Conservation (phyloP, 495 filamentous ascomycete genomes). For the Tuber borchii region DNA sequence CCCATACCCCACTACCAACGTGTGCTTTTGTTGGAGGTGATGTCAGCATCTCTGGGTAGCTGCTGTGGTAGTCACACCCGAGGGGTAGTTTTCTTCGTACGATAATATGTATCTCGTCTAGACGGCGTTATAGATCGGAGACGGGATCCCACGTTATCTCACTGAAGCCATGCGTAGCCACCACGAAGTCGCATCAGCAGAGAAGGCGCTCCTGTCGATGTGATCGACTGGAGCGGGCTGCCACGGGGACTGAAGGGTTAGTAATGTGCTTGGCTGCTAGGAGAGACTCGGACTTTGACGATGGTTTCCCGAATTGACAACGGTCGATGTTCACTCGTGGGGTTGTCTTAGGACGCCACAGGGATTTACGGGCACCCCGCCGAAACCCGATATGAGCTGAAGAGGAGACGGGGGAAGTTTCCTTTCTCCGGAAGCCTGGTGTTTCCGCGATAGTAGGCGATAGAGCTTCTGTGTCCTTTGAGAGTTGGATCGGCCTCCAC, state of each 20-base stretch:
- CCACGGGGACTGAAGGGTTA: neutral
- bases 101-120: neutral
- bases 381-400: neutral
- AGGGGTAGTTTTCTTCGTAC: neutral
- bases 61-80: neutral
- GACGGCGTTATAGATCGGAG: neutral
- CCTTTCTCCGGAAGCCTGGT: neutral
- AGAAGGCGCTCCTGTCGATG: neutral
- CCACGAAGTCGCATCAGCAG: neutral
- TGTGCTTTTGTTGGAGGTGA: neutral
- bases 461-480: neutral
- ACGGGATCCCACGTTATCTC: conserved; percentile 2
- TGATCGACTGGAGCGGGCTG: neutral
- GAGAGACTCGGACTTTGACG: neutral
- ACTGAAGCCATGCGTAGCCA: neutral
- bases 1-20: conserved; percentile 2
- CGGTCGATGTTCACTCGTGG: neutral
- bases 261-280: neutral
- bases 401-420: neutral
- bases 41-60: neutral
- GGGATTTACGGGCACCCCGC: neutral
- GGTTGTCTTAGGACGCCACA: neutral
- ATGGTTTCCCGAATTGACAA: neutral
- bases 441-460: neutral
- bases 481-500: neutral